Evolutionary conservation across 2,329 filamentous ascomycete genomes (phyloP), one percentile per base, ranked within the genome.

Genomic region (Zopfia rhizophila): DNA sequence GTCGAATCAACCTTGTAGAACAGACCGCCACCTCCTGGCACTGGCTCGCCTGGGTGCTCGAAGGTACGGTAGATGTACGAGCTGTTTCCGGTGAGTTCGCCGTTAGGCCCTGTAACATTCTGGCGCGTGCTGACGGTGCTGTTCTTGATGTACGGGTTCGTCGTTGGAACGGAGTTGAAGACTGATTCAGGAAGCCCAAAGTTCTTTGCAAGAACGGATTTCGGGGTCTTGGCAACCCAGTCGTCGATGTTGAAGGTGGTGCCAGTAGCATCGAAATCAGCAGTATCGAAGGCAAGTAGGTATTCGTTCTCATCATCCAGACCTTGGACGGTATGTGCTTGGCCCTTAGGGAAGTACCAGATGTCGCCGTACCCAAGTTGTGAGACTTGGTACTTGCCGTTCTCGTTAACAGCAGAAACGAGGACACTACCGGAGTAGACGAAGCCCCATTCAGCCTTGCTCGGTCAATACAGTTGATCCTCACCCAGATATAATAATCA

Each of bases 161-260:
- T 74, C 1, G 74, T 60, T 0, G 84, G 85, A 16, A 88, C 72
- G 5, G 75, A 76, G 52, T 81, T 75, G 51, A 89, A 88, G 32
- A 85, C 77, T 0, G 79, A 79, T 16, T 78, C 75, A 36, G 82
- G 75, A 14, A 89, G 77, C 16, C 84, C 83, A 53, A 89, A 88
- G 73, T 88, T 89, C 72, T 87, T 88, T 24, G 85, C 85, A 0
- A 89, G 73, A 31, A 89, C 76, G 1, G 75, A 72, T 42, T 80
- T 82, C 0, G 86, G 86, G 0, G 85, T 89, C 61, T 88, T 85
- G 0, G 80, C 73, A 24, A 89, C 76, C 86, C 86, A 89, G 71
- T 89, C 86, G 52, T 86, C 85, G 17, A 89, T 77, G 72, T 84
- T 87, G 75, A 89, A 89, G 1, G 86, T 88, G 0, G 83, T 87